These are phyloP conservation scores for Chlorella sorokiniana DNA, from an alignment of 139 green algal species.

Conservation along the genomic window DNA sequence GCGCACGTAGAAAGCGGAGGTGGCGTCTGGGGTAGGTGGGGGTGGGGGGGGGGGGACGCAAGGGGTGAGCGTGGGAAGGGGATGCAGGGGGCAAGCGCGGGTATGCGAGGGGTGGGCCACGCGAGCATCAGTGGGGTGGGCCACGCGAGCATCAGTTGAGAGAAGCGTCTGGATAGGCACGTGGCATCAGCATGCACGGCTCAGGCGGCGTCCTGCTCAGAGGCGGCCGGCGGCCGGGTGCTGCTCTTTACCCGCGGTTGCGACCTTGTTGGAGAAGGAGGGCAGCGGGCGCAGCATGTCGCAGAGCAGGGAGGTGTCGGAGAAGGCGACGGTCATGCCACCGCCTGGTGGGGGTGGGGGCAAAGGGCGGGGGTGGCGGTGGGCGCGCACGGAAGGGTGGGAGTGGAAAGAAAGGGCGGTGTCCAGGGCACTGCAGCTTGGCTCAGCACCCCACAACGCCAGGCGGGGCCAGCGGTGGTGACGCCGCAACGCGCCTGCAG, in stretches of 20 bases:
- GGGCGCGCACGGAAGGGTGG: too few species aligned
- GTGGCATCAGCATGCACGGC: too few species aligned
- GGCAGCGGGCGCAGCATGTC: constrained; percentile 80
- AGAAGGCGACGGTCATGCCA: constrained; percentile 92
- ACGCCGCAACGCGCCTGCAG: too few species aligned
- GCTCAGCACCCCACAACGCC: neutral
- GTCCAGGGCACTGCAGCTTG: neutral
- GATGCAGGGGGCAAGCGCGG: too few species aligned
- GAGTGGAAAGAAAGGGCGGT: neutral
- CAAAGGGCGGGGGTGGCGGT: neutral
- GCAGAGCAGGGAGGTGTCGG: constrained; percentile 83
- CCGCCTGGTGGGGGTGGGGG: constrained; percentile 44
- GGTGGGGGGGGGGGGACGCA: neutral
- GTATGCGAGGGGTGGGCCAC: too few species aligned
- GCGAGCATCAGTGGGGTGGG: too few species aligned
- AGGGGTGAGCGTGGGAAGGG: neutral
- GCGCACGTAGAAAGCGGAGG: constrained; percentile 84
- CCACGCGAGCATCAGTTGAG: too few species aligned
- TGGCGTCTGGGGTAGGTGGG: constrained; percentile 56
- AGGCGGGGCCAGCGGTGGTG: too few species aligned
- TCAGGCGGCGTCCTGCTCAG: too few species aligned
- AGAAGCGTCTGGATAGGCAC: too few species aligned
- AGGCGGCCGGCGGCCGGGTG: neutral
- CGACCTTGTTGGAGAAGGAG: constrained; percentile 72
- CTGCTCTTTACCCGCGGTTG: constrained; percentile 45